phyloP scores from a whole-genome alignment of 2,329 filamentous ascomycete species.

The Aspergillus sojae region DNA sequence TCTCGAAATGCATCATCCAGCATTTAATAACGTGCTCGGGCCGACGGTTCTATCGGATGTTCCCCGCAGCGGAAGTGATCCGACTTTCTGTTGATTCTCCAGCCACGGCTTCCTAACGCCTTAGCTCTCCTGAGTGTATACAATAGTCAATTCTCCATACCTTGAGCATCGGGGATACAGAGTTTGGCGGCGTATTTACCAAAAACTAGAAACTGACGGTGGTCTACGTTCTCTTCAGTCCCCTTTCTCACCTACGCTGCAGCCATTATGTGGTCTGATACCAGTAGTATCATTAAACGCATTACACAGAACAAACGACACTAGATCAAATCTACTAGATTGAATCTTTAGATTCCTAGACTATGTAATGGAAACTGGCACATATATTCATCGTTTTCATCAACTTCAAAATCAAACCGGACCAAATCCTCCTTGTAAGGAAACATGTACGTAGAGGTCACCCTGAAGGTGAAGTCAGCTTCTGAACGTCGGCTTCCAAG shows the following conservation, averaged over 20 bases:
- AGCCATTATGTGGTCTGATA: background rate
- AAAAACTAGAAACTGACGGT: background rate
- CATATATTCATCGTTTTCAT: constrained; percentile 37
- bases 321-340: background rate
- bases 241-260: background rate
- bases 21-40: background rate
- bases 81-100: background rate
- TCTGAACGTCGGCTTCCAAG: background rate
- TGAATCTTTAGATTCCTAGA: background rate
- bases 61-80: background rate
- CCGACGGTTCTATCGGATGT: background rate
- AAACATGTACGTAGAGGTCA: constrained; percentile 55
- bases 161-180: background rate
- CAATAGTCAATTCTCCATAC: background rate
- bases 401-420: constrained; percentile 57
- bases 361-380: constrained; percentile 13
- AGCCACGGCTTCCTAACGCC: background rate
- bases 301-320: background rate
- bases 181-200: background rate
- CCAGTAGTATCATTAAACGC: background rate
- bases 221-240: background rate
- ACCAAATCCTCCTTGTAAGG: constrained; percentile 57
- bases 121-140: background rate
- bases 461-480: constrained; percentile 37
- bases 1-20: background rate